Evolutionary conservation across 768 basidiomycete species (phyloP).

Genomic region (Pleurotus sapidus): DNA sequence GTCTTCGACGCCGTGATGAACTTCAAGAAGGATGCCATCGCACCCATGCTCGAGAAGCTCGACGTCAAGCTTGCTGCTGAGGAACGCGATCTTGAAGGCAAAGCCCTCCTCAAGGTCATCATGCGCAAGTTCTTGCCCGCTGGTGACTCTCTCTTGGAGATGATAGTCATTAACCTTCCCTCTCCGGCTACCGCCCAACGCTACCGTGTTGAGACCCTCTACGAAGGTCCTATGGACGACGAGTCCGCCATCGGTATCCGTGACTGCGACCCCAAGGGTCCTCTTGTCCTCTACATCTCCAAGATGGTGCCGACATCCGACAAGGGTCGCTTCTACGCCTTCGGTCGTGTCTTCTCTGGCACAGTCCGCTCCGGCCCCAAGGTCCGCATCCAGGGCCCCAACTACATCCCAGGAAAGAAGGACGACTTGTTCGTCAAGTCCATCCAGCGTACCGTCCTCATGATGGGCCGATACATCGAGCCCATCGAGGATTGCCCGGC

Average conservation of each 20-base stretch:
- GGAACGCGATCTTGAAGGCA: constrained; percentile 93
- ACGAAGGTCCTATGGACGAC: constrained; percentile 99
- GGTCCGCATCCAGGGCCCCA: constrained; percentile 98
- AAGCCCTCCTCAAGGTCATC: constrained; percentile 92
- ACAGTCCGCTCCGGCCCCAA: constrained; percentile 97
- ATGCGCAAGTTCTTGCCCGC: constrained; percentile 99
- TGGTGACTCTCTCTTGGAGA: constrained; percentile 97
- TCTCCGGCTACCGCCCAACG: constrained; percentile 96
- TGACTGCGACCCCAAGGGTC: constrained; percentile 95
- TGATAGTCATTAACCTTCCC: constrained; percentile 99
- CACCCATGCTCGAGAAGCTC: constrained; percentile 90
- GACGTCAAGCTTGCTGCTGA: constrained; percentile 85
- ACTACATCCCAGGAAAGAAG: constrained; percentile 98
- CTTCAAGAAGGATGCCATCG: constrained; percentile 92
- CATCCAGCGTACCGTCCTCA: constrained; percentile 97
- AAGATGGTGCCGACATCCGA: constrained; percentile 99
- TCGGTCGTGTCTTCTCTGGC: constrained; percentile 99
- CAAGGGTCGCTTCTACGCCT: constrained; percentile 99
- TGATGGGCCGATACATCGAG: constrained; percentile 99
- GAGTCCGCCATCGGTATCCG: constrained; percentile 98
- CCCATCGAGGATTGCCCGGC: constrained; percentile 99
- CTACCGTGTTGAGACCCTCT: constrained; percentile 99
- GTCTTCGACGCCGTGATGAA: constrained; percentile 99
- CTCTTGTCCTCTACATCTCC: constrained; percentile 96
- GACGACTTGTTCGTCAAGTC: constrained; percentile 98